phyloP scores from a whole-genome alignment of 2,329 filamentous ascomycete species.

The Ophiostoma sp. region DNA sequence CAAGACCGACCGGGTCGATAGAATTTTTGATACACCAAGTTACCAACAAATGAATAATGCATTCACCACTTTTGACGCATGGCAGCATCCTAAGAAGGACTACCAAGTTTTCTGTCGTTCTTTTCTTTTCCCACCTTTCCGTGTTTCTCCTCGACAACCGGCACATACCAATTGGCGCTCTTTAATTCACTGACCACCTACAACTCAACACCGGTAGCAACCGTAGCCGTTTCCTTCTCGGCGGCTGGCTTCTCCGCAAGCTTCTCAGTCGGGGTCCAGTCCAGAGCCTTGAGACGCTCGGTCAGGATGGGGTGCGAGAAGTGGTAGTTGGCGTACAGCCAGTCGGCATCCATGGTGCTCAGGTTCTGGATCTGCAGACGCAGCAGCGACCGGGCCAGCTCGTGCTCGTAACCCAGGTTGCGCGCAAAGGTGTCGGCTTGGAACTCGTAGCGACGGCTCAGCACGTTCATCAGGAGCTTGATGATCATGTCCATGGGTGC shows the following conservation, averaged over 20 bases:
- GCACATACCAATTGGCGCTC: neutral
- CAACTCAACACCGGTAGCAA: slow-evolving; percentile 69
- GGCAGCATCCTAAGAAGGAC: neutral
- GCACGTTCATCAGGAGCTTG: slow-evolving; percentile 91
- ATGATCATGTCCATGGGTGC: slow-evolving; percentile 90
- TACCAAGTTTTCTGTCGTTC: neutral
- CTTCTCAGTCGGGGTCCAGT: slow-evolving; percentile 65
- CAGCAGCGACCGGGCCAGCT: slow-evolving; percentile 83
- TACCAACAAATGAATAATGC: neutral
- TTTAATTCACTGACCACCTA: slow-evolving; percentile 35
- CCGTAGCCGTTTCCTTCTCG: slow-evolving; percentile 45
- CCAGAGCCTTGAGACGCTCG: slow-evolving; percentile 84
- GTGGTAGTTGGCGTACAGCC: slow-evolving; percentile 97
- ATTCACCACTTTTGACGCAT: neutral
- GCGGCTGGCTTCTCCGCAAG: slow-evolving; percentile 36
- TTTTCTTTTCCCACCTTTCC: neutral
- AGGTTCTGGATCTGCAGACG: slow-evolving; percentile 98
- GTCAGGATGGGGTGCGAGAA: slow-evolving; percentile 96
- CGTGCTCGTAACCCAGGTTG: slow-evolving; percentile 72
- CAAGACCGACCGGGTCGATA: neutral
- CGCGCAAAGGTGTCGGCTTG: slow-evolving; percentile 89
- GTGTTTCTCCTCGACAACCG: neutral
- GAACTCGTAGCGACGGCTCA: slow-evolving; percentile 93
- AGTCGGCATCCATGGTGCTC: slow-evolving; percentile 97
- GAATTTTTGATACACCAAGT: no score